Base-by-base conservation (phyloP, 2,329 filamentous ascomycete species). In the Aspergillus tanneri region DNA sequence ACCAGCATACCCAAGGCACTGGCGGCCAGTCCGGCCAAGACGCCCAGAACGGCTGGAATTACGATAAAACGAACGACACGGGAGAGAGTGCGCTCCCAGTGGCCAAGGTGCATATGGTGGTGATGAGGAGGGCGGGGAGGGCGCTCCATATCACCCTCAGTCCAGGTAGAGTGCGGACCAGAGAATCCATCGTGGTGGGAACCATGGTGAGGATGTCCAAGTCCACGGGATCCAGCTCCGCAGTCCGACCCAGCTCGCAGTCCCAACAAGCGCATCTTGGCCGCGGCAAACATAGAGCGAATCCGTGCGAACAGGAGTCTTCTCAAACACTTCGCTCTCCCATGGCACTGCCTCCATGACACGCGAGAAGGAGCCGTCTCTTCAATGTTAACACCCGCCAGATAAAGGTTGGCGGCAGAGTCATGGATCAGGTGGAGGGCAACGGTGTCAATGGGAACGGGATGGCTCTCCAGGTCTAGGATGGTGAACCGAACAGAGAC, bases 1-100 rank as follows among this genome's bases (percentile, higher is more conserved):
- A 76, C 63, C n/a, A 77, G 58, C 70, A 76, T 73, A 38, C 73
- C 74, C 35, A 77, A 54, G 8, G 70, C 71, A 50, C 70, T 73
- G 22, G 74, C 73, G 35, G 69, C 64, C 45, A 77, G 57, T 47
- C 73, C 74, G 22, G 73, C 72, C 21, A 74, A 59, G 24, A 77
- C 64, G 34, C 75, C 75, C 5, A 76, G 57, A n/a, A 74, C 55
- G 23, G 72, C 71, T 3, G 74, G 74, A 39, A 77, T 61, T 38
- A 77, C 54, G 24, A 76, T 70, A 53, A 74, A 70, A 34, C 69
- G 71, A 19, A 77, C 57, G 16, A 72, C 62, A 19, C 65, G 68
- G 45, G 66, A 66, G 50, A 71, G 59, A n/a, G 69, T 67, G 49
- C 65, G 69, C 12, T 68, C 60, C 55, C 73, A 69, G 32, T 64